These are phyloP conservation scores for Helichrysum umbraculigerum DNA, from an alignment of 129 eudicot genomes.

Conservation along the genomic window DNA sequence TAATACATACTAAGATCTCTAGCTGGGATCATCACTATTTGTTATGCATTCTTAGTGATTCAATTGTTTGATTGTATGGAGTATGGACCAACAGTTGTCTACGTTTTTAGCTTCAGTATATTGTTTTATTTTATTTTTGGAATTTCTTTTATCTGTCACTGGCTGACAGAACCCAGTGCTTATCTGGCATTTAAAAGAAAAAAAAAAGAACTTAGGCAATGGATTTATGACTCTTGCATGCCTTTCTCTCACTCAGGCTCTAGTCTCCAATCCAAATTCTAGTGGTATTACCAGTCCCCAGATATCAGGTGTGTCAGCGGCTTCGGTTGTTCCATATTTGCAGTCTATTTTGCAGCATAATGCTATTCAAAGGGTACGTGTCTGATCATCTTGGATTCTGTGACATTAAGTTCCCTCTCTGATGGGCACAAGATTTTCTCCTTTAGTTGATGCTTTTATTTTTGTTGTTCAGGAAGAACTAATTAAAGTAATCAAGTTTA, in stretches of 20 bases:
- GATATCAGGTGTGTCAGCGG: constrained; percentile 44
- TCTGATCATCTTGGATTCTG: constrained; percentile 21
- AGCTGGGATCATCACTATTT: no score
- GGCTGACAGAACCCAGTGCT: constrained; percentile 14
- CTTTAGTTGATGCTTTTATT: constrained; percentile 26
- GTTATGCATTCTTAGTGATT: not conserved
- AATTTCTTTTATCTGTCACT: constrained; percentile 2
- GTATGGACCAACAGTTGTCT: not conserved
- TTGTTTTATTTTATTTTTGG: not conserved
- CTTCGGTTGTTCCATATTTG: constrained; percentile 75
- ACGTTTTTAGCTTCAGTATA: not conserved
- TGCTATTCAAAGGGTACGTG: constrained; percentile 67
- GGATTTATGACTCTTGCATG: constrained; percentile 37
- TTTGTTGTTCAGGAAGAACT: no score
- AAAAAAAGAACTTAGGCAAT: constrained; percentile 18
- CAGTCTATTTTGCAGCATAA: constrained; percentile 84
- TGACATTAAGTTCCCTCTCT: not conserved
- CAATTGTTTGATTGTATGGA: not conserved
- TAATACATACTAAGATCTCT: no score
- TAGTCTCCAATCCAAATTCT: constrained; percentile 31
- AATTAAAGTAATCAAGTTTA: no score
- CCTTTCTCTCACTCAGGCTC: constrained; percentile 43
- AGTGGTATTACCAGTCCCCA: constrained; percentile 48
- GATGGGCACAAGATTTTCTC: not conserved
- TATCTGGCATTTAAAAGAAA: constrained; percentile 11